Base-by-base conservation (phyloP, 192 early-diverging fungal species). In the Umbelopsis ramanniana region DNA sequence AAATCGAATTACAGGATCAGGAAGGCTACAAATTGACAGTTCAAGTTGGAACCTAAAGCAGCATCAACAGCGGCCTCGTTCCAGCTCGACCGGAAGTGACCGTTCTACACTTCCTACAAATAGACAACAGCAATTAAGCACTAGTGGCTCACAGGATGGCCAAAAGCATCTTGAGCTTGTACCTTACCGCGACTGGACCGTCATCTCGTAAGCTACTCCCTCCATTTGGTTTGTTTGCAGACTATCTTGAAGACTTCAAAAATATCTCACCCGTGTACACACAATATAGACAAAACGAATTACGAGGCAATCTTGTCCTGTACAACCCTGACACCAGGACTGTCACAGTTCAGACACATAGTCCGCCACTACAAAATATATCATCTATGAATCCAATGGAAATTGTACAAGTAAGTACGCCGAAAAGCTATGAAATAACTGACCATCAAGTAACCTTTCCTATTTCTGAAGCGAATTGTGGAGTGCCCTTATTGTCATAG, bases 251-350 rank as follows among this genome's bases (percentile, higher is more conserved):
- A 50, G 9, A 50, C 23, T 11, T 11, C 4, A 46, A 35, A 45
- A 6, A 9, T n/a, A n/a, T 29, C 29, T 29, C 29, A 29, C 3
- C n/a, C 37, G 46, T 10, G 29, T 6, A 43, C 17, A 37, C 46
- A 10, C 22, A 15, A 45, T 23, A 10, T 50, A 84, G 82, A 21
- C 79, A 79, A 17, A 81, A 83, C 23, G 76, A 81, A 57, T 43
- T 33, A 6, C 47, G 66, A 24, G 86, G 85, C 21, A 86, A 92
- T 23, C 74, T 88, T 14, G 92, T 93, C 0, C 76, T 93, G 9
- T 92, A 88, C 55, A 91, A 92, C 73, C 82, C 84, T 14, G 84
- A 88, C 35, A 84, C 78, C 40, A 81, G 79, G 69, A 79, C 68
- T 29, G 81, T 87, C 17, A 84, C 79, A 68, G 84, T 84, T 47